A percentile compares a stretch with the other conserved stretches of the same genome.
Evolutionary conservation across 768 basidiomycete genomes (phyloP).

Genomic region (Boletus coccyginus): DNA sequence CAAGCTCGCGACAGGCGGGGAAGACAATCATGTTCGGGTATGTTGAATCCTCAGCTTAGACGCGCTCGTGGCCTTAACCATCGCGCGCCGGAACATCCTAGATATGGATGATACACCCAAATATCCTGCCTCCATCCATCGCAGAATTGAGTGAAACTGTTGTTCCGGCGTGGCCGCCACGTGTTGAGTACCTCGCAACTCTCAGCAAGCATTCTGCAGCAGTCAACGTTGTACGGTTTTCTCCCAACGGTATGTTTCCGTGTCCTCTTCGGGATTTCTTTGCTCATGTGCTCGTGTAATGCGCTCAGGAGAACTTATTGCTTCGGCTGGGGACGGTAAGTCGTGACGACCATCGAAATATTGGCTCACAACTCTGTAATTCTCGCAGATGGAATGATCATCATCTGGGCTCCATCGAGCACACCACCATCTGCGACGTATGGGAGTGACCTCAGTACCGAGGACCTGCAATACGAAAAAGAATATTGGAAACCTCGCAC

Average conservation of each 20-base stretch:
- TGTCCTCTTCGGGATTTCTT: not conserved
- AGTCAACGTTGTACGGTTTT: conserved; percentile 95
- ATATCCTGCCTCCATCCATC: conserved; percentile 69
- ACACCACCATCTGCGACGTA: conserved; percentile 69
- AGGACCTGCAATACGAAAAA: conserved; percentile 86
- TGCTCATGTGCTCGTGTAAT: conserved; percentile 1
- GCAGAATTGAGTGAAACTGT: conserved; percentile 34
- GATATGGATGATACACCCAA: conserved; percentile 95
- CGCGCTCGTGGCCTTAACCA: conserved; percentile 9
- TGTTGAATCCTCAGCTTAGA: conserved; percentile 35
- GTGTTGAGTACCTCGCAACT: conserved; percentile 95
- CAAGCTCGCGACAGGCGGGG: conserved; percentile 90
- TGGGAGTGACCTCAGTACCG: conserved; percentile 76
- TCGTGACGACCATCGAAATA: not conserved
- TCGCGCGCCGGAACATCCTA: conserved; percentile 29
- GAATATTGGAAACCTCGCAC: conserved; percentile 93
- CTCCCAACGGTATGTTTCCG: conserved; percentile 74
- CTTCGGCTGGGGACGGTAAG: conserved; percentile 96
- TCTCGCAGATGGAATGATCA: conserved; percentile 87
- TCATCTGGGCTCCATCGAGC: conserved; percentile 88
- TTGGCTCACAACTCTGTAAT: not conserved
- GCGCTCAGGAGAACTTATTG: conserved; percentile 76
- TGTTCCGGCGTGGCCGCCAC: conserved; percentile 58
- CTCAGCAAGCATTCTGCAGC: conserved; percentile 89
- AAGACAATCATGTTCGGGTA: conserved; percentile 95